Conservation (phyloP, 2,329 filamentous ascomycete species). For the Diaporthe eres region DNA sequence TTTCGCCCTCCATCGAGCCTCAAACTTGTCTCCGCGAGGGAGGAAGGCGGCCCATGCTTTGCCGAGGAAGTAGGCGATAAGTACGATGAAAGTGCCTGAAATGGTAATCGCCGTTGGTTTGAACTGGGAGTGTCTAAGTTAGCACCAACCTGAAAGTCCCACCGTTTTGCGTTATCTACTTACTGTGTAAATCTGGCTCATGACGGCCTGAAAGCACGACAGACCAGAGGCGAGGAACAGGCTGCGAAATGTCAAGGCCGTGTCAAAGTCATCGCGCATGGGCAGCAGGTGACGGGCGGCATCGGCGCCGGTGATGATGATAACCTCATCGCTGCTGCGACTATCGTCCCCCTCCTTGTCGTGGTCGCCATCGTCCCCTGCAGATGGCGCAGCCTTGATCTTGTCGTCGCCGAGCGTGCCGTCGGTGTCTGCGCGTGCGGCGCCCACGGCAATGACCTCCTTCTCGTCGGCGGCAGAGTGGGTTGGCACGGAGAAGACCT, state of each 20-base stretch:
- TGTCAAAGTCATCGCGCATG: constrained; percentile 65
- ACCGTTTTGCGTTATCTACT: constrained; percentile 41
- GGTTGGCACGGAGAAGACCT: constrained; percentile 49
- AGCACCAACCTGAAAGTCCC: background rate
- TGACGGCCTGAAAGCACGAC: constrained; percentile 67
- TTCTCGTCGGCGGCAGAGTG: constrained; percentile 52
- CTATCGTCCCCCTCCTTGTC: constrained; percentile 48
- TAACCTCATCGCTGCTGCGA: constrained; percentile 52
- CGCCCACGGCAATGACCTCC: constrained; percentile 39
- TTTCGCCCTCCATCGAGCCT: constrained; percentile 61
- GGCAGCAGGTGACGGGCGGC: constrained; percentile 64
- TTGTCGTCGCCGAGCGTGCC: constrained; percentile 35
- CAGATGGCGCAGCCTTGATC: constrained; percentile 44
- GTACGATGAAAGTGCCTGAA: constrained; percentile 68
- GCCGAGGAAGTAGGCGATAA: constrained; percentile 70
- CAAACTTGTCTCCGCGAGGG: constrained; percentile 65
- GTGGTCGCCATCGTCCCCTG: constrained; percentile 43
- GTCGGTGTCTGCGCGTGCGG: constrained; percentile 39
- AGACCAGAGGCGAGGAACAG: constrained; percentile 64
- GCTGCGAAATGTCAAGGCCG: constrained; percentile 66
- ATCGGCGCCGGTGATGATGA: constrained; percentile 67
- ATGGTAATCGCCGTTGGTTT: constrained; percentile 65
- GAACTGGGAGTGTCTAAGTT: constrained; percentile 54
- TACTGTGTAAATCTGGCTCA: constrained; percentile 69
- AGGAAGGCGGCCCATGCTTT: constrained; percentile 62